Evolutionary conservation across 1,284 basidiomycete species (phyloP).

Genomic region (Heterobasidion irregulare): DNA sequence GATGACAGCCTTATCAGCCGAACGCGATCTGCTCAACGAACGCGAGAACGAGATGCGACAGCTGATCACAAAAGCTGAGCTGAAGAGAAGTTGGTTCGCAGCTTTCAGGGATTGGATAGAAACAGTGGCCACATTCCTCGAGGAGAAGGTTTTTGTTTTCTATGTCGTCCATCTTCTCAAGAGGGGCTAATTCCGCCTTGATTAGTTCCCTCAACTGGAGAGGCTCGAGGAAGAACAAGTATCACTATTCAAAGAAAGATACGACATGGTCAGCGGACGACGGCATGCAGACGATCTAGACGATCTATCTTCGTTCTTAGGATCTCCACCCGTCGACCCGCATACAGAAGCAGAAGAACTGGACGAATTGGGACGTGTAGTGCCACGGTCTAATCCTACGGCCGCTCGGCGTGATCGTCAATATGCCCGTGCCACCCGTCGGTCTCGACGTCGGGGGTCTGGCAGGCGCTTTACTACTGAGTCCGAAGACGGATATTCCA

Average conservation of each 20-base stretch:
- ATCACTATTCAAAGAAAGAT: slow-evolving; percentile 69
- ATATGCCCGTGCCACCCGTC: slow-evolving; percentile 42
- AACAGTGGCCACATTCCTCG: slow-evolving; percentile 79
- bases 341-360: slow-evolving; percentile 34
- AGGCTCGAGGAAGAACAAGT: slow-evolving; percentile 78
- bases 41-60: slow-evolving; percentile 76
- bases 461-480: slow-evolving; percentile 17
- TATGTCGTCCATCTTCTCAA: not conserved
- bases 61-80: slow-evolving; percentile 74
- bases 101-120: slow-evolving; percentile 86
- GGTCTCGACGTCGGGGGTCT: slow-evolving; percentile 28
- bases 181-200: slow-evolving; percentile 5
- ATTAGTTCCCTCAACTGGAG: slow-evolving; percentile 78
- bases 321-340: slow-evolving; percentile 32
- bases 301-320: slow-evolving; percentile 73
- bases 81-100: slow-evolving; percentile 81
- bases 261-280: slow-evolving; percentile 59
- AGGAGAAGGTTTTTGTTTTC: slow-evolving; percentile 68
- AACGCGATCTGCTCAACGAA: slow-evolving; percentile 62
- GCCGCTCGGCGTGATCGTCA: slow-evolving; percentile 43
- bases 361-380: slow-evolving; percentile 57
- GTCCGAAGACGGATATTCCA: slow-evolving; percentile 80
- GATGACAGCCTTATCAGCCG: slow-evolving; percentile 54
- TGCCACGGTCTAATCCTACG: slow-evolving; percentile 38
- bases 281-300: slow-evolving; percentile 73